These are phyloP conservation scores for Clavispora asparagi DNA, from an alignment of 805 yeast species.

Conservation along the genomic window DNA sequence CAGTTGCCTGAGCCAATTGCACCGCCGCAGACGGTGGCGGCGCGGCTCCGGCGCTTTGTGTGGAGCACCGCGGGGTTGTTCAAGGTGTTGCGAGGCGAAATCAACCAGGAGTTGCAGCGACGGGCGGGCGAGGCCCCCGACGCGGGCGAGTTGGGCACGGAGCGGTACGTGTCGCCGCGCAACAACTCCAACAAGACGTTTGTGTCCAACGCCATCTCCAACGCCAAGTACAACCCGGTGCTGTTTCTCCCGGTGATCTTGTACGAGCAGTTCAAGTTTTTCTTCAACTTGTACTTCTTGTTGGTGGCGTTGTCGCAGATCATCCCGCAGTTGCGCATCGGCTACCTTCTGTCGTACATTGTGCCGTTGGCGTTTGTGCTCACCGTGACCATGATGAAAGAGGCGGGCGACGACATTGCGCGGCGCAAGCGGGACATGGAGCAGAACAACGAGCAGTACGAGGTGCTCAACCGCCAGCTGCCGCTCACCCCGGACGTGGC, in stretches of 20 bases:
- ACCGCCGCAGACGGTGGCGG: background rate
- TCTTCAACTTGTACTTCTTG: slow-evolving; percentile 87
- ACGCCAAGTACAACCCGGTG: slow-evolving; percentile 87
- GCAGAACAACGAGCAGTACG: slow-evolving; percentile 78
- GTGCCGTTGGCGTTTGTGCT: slow-evolving; percentile 94
- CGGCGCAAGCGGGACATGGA: slow-evolving; percentile 88
- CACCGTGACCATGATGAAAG: slow-evolving; percentile 90
- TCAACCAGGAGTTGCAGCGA: slow-evolving; percentile 2
- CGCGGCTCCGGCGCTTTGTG: background rate
- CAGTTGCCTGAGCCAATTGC: background rate
- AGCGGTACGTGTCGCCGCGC: slow-evolving; percentile 39
- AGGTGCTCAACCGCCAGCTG: slow-evolving; percentile 44
- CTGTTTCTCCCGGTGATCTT: slow-evolving; percentile 85
- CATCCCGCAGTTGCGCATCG: slow-evolving; percentile 84
- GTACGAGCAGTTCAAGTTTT: slow-evolving; percentile 95
- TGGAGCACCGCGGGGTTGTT: background rate
- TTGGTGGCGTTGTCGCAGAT: slow-evolving; percentile 92
- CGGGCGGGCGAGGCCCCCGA: background rate
- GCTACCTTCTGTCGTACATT: slow-evolving; percentile 86
- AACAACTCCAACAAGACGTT: slow-evolving; percentile 20
- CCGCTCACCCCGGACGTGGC: slow-evolving; percentile 20
- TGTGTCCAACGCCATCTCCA: slow-evolving; percentile 78
- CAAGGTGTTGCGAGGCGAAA: slow-evolving; percentile 3
- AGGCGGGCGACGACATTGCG: slow-evolving; percentile 89
- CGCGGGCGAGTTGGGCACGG: slow-evolving; percentile 11